Evolutionary conservation across 305 asterid species (phyloP).

Genomic region (Solanum hybrid): DNA sequence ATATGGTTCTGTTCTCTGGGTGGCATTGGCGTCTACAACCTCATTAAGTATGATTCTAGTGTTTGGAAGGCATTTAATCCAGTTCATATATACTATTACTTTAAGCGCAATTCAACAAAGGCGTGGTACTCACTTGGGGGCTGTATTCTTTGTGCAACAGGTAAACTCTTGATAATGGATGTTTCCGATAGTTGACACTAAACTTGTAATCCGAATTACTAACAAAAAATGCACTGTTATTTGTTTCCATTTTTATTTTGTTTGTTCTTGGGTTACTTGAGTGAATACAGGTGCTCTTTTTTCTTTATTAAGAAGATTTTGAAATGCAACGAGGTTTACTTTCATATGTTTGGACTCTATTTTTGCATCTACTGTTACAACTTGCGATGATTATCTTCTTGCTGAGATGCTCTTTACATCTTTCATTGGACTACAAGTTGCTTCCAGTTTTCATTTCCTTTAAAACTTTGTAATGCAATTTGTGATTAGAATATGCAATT

Average conservation of each 20-base stretch:
- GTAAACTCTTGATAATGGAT: conserved; percentile 26
- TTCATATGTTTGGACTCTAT: neutral
- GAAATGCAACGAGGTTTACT: neutral
- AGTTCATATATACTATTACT: conserved; percentile 76
- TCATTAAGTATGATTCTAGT: conserved; percentile 63
- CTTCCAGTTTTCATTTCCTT: neutral
- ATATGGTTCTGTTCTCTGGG: conserved; percentile 98
- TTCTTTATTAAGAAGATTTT: neutral
- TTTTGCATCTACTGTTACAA: neutral
- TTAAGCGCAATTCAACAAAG: conserved; percentile 76
- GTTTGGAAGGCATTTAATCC: conserved; percentile 91
- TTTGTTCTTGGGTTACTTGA: neutral
- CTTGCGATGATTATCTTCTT: neutral
- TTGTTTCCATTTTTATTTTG: neutral
- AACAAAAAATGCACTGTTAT: neutral
- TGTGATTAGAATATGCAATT: neutral
- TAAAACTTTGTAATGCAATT: neutral
- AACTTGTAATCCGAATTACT: neutral
- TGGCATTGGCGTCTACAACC: conserved; percentile 91
- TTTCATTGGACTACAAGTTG: neutral
- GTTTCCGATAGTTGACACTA: neutral
- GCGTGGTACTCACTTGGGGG: conserved; percentile 99
- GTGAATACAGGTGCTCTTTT: neutral
- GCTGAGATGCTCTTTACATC: neutral
- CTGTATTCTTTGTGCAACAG: conserved; percentile 96